A percentile compares a stretch with the other conserved stretches of the same genome.
These are phyloP conservation scores for Colletotrichum eremochloae DNA, from an alignment of 2,329 filamentous ascomycete species.

Conservation along the genomic window DNA sequence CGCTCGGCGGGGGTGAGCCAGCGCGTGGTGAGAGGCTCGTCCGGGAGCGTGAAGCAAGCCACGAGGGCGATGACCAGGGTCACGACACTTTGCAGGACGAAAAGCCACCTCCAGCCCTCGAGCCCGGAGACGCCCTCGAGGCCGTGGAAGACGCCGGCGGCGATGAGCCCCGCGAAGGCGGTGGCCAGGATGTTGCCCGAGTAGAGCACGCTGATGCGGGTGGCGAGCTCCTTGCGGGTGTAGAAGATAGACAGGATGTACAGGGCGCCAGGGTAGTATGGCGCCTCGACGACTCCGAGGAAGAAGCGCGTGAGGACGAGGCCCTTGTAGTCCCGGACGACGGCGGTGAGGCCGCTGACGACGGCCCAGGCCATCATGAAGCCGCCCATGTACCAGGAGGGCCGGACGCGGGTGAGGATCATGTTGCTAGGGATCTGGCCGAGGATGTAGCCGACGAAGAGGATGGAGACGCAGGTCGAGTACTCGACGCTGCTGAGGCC, in stretches of 20 bases:
- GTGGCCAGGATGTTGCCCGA: constrained; percentile 54
- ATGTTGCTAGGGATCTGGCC: constrained; percentile 55
- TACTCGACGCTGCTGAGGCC: constrained; percentile 45
- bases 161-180: constrained; percentile 59
- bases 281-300: constrained; percentile 56
- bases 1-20: constrained; percentile 54
- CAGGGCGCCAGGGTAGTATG: constrained; percentile 52
- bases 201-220: constrained; percentile 60
- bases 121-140: constrained; percentile 47
- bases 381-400: constrained; percentile 62
- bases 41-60: constrained; percentile 52
- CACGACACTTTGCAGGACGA: constrained; percentile 49
- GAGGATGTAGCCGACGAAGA: constrained; percentile 54
- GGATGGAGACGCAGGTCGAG: constrained; percentile 55
- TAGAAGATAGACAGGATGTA: constrained; percentile 67
- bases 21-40: constrained; percentile 54
- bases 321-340: constrained; percentile 56
- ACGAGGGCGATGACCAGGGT: constrained; percentile 49
- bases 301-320: constrained; percentile 57
- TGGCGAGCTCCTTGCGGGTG: constrained; percentile 61
- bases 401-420: constrained; percentile 59
- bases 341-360: constrained; percentile 56
- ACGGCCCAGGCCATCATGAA: constrained; percentile 59
- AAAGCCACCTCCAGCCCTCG: constrained; percentile 51
- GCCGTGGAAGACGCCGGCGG: constrained; percentile 55